Base-by-base conservation (phyloP, 257 asterid species). In the Lycium barbarum region DNA sequence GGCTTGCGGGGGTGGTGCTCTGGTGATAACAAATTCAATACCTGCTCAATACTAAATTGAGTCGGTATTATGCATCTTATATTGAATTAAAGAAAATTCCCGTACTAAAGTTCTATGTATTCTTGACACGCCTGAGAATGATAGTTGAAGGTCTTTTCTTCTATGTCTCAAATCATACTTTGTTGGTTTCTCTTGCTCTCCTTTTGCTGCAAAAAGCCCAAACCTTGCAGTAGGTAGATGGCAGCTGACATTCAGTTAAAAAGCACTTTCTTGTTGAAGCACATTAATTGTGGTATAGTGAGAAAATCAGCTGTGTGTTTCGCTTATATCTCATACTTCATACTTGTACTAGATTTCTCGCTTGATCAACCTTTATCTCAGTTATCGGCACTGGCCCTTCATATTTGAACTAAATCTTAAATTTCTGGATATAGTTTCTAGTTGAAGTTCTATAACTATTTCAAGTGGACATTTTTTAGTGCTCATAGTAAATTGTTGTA, bases 61-160 rank as follows among this genome's bases (percentile, higher is more conserved):
- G 38, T 73, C 15, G 9, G 38, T 18, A 43, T 73, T 45, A 45
- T 45, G 40, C 38, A 73, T 47, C 18, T 73, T 73, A 45, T 9
- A 5, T 73, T 22, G 40, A n/a, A 45, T 45, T 73, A 47, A 45
- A n/a, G 59, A 45, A 26, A 73, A 12, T 61, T 61, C 35, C 12
- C 8, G 10, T 61, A 61, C n/a, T 61, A n/a, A 61, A 70, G 79
- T 70, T 70, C 14, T 15, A 70, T 70, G 49, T 70, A 40, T 70
- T 40, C 54, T 40, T 40, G 79, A 40, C 55, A 70, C 55, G 40
- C 79, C 55, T 70, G 55, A 70, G 79, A 63, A 70, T 70, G 79
- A 40, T 70, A 6, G 14, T 70, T 43, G 54, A 70, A 70, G 17
- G 35, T 18, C 26, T 70, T 70, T 43, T 17, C 55, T 40, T 45